Conservation (phyloP, 1,139 yeast species). For the Scheffersomyces lignicola region DNA sequence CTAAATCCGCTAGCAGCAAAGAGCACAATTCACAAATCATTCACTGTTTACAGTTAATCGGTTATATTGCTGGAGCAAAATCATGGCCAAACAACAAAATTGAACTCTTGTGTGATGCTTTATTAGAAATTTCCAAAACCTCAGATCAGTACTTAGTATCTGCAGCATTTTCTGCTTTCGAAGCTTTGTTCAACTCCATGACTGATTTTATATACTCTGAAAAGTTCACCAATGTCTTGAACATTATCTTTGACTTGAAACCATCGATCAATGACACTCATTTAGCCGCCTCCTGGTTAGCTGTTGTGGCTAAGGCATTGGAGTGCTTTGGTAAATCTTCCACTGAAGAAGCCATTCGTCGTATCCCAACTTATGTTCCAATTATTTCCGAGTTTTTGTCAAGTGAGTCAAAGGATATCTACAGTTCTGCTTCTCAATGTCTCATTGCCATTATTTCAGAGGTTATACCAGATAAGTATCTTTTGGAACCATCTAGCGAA, state of each 20-base stretch:
- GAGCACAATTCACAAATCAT: conserved; percentile 60
- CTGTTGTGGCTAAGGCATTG: conserved; percentile 87
- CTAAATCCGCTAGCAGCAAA: conserved; percentile 39
- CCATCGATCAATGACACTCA: conserved; percentile 83
- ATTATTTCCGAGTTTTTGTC: conserved; percentile 60
- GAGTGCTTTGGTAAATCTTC: conserved; percentile 65
- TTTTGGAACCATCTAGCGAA: conserved; percentile 51
- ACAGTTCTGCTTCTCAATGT: conserved; percentile 82
- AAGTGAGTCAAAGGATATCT: conserved; percentile 68
- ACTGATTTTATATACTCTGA: conserved; percentile 61
- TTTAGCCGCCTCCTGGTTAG: conserved; percentile 92
- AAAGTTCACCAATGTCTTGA: conserved; percentile 62
- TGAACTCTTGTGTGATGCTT: conserved; percentile 71
- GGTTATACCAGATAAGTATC: conserved; percentile 58
- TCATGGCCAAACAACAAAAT: conserved; percentile 78
- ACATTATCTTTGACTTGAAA: conserved; percentile 72
- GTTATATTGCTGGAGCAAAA: conserved; percentile 67
- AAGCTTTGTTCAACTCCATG: conserved; percentile 79
- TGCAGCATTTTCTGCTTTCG: conserved; percentile 82
- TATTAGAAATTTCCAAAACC: conserved; percentile 75
- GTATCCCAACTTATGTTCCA: conserved; percentile 57
- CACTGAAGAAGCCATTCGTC: conserved; percentile 55
- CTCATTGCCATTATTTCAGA: conserved; percentile 72
- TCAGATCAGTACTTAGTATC: conserved; percentile 82
- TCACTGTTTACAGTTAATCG: conserved; percentile 74